Conservation (phyloP, 768 basidiomycete species). For the Serendipita sp. region DNA sequence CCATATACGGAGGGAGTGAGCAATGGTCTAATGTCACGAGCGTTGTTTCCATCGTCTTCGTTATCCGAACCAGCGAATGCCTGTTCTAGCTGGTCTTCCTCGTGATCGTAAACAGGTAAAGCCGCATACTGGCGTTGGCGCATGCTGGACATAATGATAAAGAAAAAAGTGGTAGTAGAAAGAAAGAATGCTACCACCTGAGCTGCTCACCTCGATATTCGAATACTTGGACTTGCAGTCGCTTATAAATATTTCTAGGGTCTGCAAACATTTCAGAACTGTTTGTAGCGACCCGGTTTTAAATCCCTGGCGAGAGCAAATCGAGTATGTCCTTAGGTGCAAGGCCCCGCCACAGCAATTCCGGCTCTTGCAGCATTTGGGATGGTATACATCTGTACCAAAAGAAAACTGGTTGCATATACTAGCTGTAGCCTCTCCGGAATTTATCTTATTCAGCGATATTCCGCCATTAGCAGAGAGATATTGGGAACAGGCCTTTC, state of each 20-base stretch:
- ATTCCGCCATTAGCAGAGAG: not conserved
- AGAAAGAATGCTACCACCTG: not conserved
- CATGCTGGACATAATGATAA: not conserved
- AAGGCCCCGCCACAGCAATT: not conserved
- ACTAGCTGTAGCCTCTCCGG: not conserved
- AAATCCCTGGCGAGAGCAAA: not conserved
- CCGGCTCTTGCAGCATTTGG: not conserved
- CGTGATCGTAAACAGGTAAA: not conserved
- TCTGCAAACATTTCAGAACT: not conserved
- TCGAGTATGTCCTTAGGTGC: not conserved
- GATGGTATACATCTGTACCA: not conserved
- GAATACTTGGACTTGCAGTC: not conserved
- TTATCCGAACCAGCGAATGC: not conserved
- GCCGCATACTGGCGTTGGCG: not conserved
- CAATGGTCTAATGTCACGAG: not conserved
- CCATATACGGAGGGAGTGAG: not conserved
- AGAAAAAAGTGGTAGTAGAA: not conserved
- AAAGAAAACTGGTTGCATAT: conserved; percentile 1
- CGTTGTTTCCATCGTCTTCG: not conserved
- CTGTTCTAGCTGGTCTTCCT: not conserved
- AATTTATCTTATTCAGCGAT: not conserved
- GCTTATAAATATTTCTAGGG: not conserved
- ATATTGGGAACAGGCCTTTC: conserved; percentile 57
- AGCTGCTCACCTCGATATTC: not conserved
- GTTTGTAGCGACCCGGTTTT: not conserved